Conservation (phyloP, 225 moss, liverwort and hornwort species). For the Straminergon stramineum region DNA sequence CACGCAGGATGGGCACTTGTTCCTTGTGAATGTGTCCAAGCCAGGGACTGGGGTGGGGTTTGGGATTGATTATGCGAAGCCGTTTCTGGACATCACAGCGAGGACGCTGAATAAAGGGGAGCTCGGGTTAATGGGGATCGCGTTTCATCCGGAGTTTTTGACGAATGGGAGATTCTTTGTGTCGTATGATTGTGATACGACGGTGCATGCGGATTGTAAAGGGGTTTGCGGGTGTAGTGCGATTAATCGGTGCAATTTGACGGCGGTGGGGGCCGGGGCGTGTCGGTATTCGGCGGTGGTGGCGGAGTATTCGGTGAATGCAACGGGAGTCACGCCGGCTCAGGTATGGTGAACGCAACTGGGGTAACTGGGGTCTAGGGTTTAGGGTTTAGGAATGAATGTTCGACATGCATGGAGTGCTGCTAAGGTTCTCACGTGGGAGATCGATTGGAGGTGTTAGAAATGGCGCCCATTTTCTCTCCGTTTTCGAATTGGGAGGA, state of each 20-base stretch:
- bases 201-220: slow-evolving; percentile 47
- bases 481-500: not conserved
- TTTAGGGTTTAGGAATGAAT: not conserved
- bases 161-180: slow-evolving; percentile 95
- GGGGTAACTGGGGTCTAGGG: not conserved
- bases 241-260: slow-evolving; percentile 44
- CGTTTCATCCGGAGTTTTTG: slow-evolving; percentile 68
- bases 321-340: slow-evolving; percentile 36
- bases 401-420: not conserved
- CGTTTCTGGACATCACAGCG: slow-evolving; percentile 55
- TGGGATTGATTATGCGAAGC: slow-evolving; percentile 24
- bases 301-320: slow-evolving; percentile 75
- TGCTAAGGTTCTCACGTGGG: not conserved
- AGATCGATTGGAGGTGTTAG: not conserved
- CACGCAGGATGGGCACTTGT: slow-evolving; percentile 56
- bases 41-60: slow-evolving; percentile 28
- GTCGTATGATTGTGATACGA: slow-evolving; percentile 79
- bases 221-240: slow-evolving; percentile 60
- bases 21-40: slow-evolving; percentile 38
- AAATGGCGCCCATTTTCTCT: not conserved
- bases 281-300: slow-evolving; percentile 74
- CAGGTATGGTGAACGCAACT: slow-evolving; percentile 44
- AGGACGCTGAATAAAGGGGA: slow-evolving; percentile 26
- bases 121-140: slow-evolving; percentile 74
- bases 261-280: slow-evolving; percentile 18